A percentile compares a stretch with the other conserved stretches of the same genome.
Evolutionary conservation across 495 filamentous ascomycete genomes (phyloP).

Genomic region (Penicillium psychrofluorescens): DNA sequence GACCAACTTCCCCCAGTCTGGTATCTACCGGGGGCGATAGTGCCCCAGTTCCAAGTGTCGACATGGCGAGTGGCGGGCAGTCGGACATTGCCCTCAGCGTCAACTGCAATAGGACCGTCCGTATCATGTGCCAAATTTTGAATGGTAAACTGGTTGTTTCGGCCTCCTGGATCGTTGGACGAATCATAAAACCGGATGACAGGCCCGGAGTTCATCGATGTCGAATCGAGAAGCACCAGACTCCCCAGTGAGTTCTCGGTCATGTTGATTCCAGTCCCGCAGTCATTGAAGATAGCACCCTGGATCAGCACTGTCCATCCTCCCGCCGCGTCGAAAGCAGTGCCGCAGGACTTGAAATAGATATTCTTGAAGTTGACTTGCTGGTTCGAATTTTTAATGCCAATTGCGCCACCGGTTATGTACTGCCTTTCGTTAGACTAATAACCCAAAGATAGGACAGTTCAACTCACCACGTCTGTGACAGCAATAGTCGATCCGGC

Average conservation of each 20-base stretch:
- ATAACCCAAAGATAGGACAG: neutral
- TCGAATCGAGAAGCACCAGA: slow-evolving; percentile 39
- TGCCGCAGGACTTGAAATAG: slow-evolving; percentile 32
- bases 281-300: slow-evolving; percentile 23
- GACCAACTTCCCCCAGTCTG: slow-evolving; percentile 12
- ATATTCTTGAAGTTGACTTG: slow-evolving; percentile 47
- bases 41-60: slow-evolving; percentile 37
- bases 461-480: slow-evolving; percentile 37
- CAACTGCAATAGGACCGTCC: slow-evolving; percentile 22
- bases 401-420: slow-evolving; percentile 42
- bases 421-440: slow-evolving; percentile 22
- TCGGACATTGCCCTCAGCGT: slow-evolving; percentile 25
- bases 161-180: slow-evolving; percentile 21
- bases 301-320: slow-evolving; percentile 38
- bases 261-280: slow-evolving; percentile 27
- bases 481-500: slow-evolving; percentile 40
- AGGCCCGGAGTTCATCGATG: slow-evolving; percentile 39
- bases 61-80: slow-evolving; percentile 39
- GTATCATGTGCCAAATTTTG: slow-evolving; percentile 25
- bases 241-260: slow-evolving; percentile 38
- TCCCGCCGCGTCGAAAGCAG: slow-evolving; percentile 27
- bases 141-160: slow-evolving; percentile 31
- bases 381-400: slow-evolving; percentile 42
- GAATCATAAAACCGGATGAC: slow-evolving; percentile 41
- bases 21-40: slow-evolving; percentile 23